phyloP scores from a whole-genome alignment of 192 early-diverging fungal genomes.

The Oehlia diaphana region DNA sequence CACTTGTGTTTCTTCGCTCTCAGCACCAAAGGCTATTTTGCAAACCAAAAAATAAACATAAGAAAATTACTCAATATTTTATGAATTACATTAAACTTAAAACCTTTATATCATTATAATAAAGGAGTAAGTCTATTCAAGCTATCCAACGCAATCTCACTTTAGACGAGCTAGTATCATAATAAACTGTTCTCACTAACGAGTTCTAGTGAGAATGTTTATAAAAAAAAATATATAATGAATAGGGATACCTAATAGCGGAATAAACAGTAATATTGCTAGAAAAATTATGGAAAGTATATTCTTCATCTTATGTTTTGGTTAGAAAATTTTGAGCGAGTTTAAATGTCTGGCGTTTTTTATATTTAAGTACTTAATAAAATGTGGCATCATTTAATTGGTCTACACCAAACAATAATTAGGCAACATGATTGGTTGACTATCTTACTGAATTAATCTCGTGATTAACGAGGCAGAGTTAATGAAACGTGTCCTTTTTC shows the following conservation, averaged over 20 bases:
- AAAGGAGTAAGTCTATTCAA: no score
- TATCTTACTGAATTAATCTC: no score
- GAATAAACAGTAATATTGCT: background rate
- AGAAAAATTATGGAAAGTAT: background rate
- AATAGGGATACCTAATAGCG: background rate
- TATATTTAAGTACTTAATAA: background rate
- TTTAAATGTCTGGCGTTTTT: background rate
- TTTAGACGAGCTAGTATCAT: background rate
- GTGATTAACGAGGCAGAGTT: no score
- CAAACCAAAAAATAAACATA: background rate
- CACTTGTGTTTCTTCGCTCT: background rate
- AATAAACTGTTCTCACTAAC: no score
- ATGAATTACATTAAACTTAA: no score
- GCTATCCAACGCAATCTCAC: no score
- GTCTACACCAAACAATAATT: background rate
- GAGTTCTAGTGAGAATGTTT: background rate
- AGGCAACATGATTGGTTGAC: no score
- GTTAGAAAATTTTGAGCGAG: background rate
- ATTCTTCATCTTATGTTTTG: slow-evolving; percentile 1
- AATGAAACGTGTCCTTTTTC: background rate
- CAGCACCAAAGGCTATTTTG: background rate
- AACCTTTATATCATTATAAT: no score
- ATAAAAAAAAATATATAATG: background rate
- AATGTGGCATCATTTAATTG: slow-evolving; percentile 18
- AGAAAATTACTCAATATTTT: background rate